Base-by-base conservation (phyloP, 2,329 filamentous ascomycete species). In the Stagonosporopsis rhizophila region DNA sequence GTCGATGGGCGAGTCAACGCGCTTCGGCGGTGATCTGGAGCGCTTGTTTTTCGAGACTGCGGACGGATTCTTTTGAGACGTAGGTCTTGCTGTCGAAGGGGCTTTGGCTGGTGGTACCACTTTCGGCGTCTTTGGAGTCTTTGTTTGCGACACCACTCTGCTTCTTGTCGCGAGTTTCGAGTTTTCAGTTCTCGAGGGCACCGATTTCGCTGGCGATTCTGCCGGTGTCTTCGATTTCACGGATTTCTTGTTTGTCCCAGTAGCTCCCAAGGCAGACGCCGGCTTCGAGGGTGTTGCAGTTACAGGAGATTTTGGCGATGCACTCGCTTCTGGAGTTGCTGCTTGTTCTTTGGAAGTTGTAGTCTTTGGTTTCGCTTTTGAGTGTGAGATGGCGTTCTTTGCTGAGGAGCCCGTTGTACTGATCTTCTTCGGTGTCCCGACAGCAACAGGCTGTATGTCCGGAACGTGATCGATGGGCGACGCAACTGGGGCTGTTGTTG, bases 21-120 rank as follows among this genome's bases (percentile, higher is more conserved):
- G 38, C 14, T 60, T 60, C 2, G 52, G 48, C 0, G 48, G 47
- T 2, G 48, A 48, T 27, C 48, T 52, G 32, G 54, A 47, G 25
- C 48, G 48, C 15, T 56, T 61, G 25, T 40, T 15, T 25, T 48
- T 44, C 6, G 47, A 39, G 28, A 30, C 20, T 15, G 47, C 17
- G 6, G 44, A 22, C 12, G 40, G 2, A 7, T 19, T 3, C 46
- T 48, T 57, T 14, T 49, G 28, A 38, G 41, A 30, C 14, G 48
- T 14, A 19, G 27, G 15, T n/a, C 51, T 54, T 14, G 55, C 22
- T 30, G 40, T 23, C 1, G 38, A n/a, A 14, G 49, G 1, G 3
- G 39, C 15, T 25, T 51, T 51, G 9, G 42, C 17, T 32, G 38
- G 19, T 12, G 30, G 37, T 14, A 37, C n/a, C 19, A 42, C 7